phyloP scores from a whole-genome alignment of 495 filamentous ascomycete species.

The Aspergillus wentii region DNA sequence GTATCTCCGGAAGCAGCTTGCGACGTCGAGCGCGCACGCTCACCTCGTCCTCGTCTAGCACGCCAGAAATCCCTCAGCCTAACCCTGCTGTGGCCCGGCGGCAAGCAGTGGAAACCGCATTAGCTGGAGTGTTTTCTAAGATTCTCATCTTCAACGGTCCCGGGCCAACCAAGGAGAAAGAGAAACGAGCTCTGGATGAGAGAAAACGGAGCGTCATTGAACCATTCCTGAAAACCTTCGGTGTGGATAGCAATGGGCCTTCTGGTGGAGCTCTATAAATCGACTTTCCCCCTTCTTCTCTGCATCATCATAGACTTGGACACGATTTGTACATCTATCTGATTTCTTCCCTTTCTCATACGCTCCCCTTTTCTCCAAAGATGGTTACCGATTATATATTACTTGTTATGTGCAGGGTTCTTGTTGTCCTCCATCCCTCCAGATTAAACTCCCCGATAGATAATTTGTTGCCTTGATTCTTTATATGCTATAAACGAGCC shows the following conservation, averaged over 20 bases:
- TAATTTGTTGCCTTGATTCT: no score
- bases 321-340: no score
- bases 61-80: neutral
- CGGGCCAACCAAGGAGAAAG: constrained; percentile 35
- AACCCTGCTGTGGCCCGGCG: constrained; percentile 21
- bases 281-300: neutral
- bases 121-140: constrained; percentile 28
- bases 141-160: constrained; percentile 31
- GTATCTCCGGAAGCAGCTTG: constrained; percentile 29
- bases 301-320: no score
- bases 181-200: constrained; percentile 34
- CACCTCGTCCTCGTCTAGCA: constrained; percentile 12
- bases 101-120: constrained; percentile 28
- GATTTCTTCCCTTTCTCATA: no score
- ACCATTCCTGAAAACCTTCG: constrained; percentile 41
- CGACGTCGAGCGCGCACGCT: constrained; percentile 23
- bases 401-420: no score
- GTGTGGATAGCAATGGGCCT: constrained; percentile 34
- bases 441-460: no score
- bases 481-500: no score
- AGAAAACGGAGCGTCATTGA: constrained; percentile 37
- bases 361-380: no score
- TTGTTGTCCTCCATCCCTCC: no score
- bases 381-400: no score
- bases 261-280: constrained; percentile 26